Conservation (phyloP, 1,284 basidiomycete species). For the Rhizoctonia solani region DNA sequence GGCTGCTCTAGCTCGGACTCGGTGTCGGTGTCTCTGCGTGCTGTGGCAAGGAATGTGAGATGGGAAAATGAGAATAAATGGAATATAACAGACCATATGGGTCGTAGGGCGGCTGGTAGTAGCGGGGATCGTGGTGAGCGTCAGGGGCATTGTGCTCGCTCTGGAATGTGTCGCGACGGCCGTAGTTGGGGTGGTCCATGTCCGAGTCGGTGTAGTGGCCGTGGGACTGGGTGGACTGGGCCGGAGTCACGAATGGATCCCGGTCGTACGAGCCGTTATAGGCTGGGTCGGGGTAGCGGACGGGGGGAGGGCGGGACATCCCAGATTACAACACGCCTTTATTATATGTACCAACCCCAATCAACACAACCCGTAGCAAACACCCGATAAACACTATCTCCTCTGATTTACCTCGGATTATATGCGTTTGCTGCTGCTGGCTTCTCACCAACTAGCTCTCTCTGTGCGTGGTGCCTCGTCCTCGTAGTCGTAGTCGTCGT, state of each 20-base stretch:
- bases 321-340: neutral
- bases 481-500: neutral
- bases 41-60: no score
- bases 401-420: no score
- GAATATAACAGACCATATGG: conserved; percentile 57
- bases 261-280: conserved; percentile 39
- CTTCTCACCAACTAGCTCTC: no score
- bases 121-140: conserved; percentile 54
- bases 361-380: no score
- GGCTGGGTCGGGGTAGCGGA: conserved; percentile 1
- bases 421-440: no score
- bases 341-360: no score
- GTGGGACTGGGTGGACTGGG: conserved; percentile 52
- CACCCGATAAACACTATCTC: no score
- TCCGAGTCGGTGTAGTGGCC: conserved; percentile 72
- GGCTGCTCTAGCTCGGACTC: conserved; percentile 72
- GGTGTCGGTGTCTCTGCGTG: conserved; percentile 58
- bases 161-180: conserved; percentile 62
- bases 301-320: neutral
- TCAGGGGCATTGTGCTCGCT: conserved; percentile 58
- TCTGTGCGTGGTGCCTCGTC: no score
- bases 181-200: conserved; percentile 58
- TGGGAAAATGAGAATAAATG: conserved; percentile 40
- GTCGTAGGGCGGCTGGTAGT: conserved; percentile 65
- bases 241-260: conserved; percentile 53